These are phyloP conservation scores for Candida railenensis DNA, from an alignment of 805 yeast species.

Conservation along the genomic window DNA sequence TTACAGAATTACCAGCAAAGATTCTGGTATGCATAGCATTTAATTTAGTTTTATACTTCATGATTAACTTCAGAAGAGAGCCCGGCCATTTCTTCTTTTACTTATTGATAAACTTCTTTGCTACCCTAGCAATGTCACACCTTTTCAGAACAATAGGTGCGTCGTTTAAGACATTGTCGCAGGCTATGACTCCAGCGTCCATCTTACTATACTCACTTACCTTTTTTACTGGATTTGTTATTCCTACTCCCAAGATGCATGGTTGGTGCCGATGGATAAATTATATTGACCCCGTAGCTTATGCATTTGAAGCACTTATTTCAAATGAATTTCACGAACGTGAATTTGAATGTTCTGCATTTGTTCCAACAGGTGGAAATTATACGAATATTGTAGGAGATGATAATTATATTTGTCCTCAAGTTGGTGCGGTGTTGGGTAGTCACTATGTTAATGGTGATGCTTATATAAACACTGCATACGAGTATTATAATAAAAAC, in stretches of 20 bases:
- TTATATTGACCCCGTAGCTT: slow-evolving; percentile 57
- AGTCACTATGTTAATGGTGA: slow-evolving; percentile 20
- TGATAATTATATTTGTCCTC: slow-evolving; percentile 14
- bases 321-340: slow-evolving; percentile 54
- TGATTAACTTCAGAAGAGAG: slow-evolving; percentile 52
- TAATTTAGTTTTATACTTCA: slow-evolving; percentile 51
- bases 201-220: slow-evolving; percentile 47
- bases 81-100: slow-evolving; percentile 58
- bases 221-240: slow-evolving; percentile 56
- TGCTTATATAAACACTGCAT: slow-evolving; percentile 37
- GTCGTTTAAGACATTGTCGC: slow-evolving; percentile 43
- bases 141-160: slow-evolving; percentile 56
- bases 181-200: slow-evolving; percentile 61
- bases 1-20: slow-evolving; percentile 56
- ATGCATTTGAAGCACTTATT: slow-evolving; percentile 57
- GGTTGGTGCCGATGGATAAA: slow-evolving; percentile 70
- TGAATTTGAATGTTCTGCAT: slow-evolving; percentile 44
- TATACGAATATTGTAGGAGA: slow-evolving; percentile 19
- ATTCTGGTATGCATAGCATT: slow-evolving; percentile 43
- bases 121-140: slow-evolving; percentile 55
- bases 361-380: slow-evolving; percentile 44
- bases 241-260: slow-evolving; percentile 55
- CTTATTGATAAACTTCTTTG: slow-evolving; percentile 39
- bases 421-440: slow-evolving; percentile 23
- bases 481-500: slow-evolving; percentile 43